These are phyloP conservation scores for Tardiomyces blankii DNA, from an alignment of 1,139 yeast species.

Conservation along the genomic window DNA sequence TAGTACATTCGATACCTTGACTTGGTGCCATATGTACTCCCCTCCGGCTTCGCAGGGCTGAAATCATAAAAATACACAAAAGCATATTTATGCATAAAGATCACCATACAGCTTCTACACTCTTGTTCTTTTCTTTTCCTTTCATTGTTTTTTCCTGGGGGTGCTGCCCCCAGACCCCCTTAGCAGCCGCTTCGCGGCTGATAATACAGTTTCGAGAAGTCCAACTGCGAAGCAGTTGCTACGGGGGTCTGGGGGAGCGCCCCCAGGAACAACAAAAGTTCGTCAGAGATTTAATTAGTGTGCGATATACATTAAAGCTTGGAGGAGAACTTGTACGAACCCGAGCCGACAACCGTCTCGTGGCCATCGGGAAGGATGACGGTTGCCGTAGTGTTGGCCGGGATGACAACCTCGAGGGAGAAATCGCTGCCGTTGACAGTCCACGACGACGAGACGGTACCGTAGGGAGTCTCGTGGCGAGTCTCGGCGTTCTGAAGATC, in stretches of 20 bases:
- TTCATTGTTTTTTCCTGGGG: no score
- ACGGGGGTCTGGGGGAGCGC: no score
- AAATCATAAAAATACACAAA: neutral
- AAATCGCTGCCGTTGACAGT: slow-evolving; percentile 1
- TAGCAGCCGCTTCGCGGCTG: no score
- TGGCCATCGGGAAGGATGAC: neutral
- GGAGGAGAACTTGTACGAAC: neutral
- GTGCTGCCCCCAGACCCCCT: no score
- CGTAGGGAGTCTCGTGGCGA: slow-evolving; percentile 2
- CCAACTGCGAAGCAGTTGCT: no score
- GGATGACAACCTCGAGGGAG: neutral
- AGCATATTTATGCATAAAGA: no score
- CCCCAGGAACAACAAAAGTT: no score
- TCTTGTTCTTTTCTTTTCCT: no score
- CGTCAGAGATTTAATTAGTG: no score
- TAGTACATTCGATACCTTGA: neutral
- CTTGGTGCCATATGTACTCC: neutral
- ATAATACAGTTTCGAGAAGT: no score
- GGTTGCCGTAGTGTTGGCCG: neutral
- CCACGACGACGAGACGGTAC: slow-evolving; percentile 5
- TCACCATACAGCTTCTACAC: no score
- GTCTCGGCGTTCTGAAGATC: neutral
- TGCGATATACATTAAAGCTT: neutral
- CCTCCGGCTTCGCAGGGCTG: neutral
- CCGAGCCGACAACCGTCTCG: neutral